Conservation (phyloP, 371 early-diverging fungal species). For the Cokeromyces recurvatus region DNA sequence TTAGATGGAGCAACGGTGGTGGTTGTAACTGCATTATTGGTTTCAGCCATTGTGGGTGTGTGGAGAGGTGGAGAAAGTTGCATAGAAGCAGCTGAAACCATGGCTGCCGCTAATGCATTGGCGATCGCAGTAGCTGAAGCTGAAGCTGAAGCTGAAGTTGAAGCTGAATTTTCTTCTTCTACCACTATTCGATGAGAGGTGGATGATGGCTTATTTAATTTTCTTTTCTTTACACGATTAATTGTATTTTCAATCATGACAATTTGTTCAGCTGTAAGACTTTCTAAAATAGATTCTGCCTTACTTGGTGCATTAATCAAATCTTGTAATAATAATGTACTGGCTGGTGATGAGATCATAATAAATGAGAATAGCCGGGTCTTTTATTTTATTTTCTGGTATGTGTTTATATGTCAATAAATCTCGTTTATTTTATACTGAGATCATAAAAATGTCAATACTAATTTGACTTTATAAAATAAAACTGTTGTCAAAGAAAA, state of each 20-base stretch:
- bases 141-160: too few relatives aligned
- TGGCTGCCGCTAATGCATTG: constrained; percentile 29
- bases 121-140: constrained; percentile 25
- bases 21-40: neutral
- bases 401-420: constrained; percentile 13
- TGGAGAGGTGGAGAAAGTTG: neutral
- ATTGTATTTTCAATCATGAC: constrained; percentile 35
- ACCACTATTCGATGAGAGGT: too few relatives aligned
- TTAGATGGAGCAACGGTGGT: constrained; percentile 9
- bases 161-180: too few relatives aligned
- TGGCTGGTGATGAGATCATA: constrained; percentile 10
- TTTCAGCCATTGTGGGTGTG: neutral
- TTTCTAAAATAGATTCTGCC: constrained; percentile 33
- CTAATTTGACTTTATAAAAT: constrained; percentile 12
- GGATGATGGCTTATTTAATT: constrained; percentile 22
- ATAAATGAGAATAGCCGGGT: neutral
- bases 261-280: constrained; percentile 35
- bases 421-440: constrained; percentile 18
- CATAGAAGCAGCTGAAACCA: constrained; percentile 26
- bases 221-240: constrained; percentile 35
- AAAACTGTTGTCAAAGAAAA: constrained; percentile 4
- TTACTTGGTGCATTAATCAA: constrained; percentile 32
- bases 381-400: neutral
- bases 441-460: constrained; percentile 22
- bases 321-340: constrained; percentile 25